Evolutionary conservation across 306 rosid genomes (phyloP), one percentile per base, ranked within the genome.

Genomic region (Cyamopsis tetragonoloba): DNA sequence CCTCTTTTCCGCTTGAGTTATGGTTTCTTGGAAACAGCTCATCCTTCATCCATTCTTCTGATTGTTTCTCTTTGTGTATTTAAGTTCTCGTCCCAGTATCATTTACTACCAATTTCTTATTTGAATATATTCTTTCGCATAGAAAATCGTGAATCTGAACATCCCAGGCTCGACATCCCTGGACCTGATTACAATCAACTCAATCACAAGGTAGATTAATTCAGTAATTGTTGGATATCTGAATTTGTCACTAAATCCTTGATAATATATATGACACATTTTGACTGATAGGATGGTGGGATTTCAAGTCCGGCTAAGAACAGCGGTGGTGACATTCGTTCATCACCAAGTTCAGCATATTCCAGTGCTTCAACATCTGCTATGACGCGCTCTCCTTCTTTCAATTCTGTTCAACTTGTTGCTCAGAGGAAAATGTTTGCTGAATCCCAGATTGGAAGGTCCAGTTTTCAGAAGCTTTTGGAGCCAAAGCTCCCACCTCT

Each of bases 391-490:
- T 53, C 81, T 53, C 75, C 80, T 59, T 81, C 95, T 50, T 70
- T 72, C 79, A 84, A 78, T 76, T 80, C 95, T 34, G 32, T 43
- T 77, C 97, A 84, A 82, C 79, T 81, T 20, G 63, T 56, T 71
- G 74, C 79, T 71, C 96, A 83, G 67, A 84, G 86, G 80, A 91
- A 86, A 76, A 20, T 73, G 20, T 81, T 34, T 74, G 83, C 87
- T 19, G 91, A 86, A 75, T 80, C 93, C 79, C 86, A 84, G 54
- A 69, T 58, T 3, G 97, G 97, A 77, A 81, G 81, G 75, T 68
- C 92, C 59, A 88, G 91, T 81, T 88, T 91, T 69, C 86, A 83
- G 41, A 91, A 88, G 86, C 97, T 91, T 75, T 79, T 91, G 80
- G 97, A 91, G 78, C 97, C 97, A 63, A 81, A 68, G 62, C 81